Conservation (phyloP, 208 protist genomes). For the Trypanosoma vivax region DNA sequence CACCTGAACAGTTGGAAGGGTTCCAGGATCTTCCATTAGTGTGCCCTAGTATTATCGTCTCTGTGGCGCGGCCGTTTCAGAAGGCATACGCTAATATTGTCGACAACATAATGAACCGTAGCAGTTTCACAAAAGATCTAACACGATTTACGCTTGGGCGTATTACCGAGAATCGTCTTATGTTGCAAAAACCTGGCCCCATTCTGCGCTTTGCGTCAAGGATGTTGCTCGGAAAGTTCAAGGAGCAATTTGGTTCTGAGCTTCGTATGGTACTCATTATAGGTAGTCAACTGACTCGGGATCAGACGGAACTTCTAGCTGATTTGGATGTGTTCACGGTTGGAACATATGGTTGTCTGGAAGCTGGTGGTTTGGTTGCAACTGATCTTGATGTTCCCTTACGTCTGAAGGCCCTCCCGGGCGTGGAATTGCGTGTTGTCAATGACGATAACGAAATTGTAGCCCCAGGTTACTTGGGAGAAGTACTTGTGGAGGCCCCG, state of each 20-base stretch:
- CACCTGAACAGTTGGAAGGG: slow-evolving; percentile 80
- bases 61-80: slow-evolving; percentile 79
- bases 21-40: slow-evolving; percentile 84
- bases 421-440: slow-evolving; percentile 83
- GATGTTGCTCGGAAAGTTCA: slow-evolving; percentile 80
- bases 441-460: slow-evolving; percentile 91
- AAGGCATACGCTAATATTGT: slow-evolving; percentile 85
- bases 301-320: slow-evolving; percentile 82
- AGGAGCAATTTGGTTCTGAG: slow-evolving; percentile 80
- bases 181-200: slow-evolving; percentile 77
- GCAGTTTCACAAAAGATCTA: slow-evolving; percentile 70
- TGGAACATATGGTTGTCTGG: slow-evolving; percentile 84
- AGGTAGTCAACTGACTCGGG: slow-evolving; percentile 74
- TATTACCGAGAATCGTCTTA: slow-evolving; percentile 83
- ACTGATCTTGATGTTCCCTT: slow-evolving; percentile 87
- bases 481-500: slow-evolving; percentile 82
- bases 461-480: slow-evolving; percentile 76
- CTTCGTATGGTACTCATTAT: slow-evolving; percentile 82
- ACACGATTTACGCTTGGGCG: slow-evolving; percentile 78
- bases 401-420: slow-evolving; percentile 82
- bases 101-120: slow-evolving; percentile 82
- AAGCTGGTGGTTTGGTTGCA: slow-evolving; percentile 81
- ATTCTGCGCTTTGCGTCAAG: slow-evolving; percentile 69
- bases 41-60: slow-evolving; percentile 80
- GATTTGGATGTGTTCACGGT: slow-evolving; percentile 88